These are phyloP conservation scores for Populus davidiana DNA, from an alignment of 345 rosid species.

Conservation along the genomic window DNA sequence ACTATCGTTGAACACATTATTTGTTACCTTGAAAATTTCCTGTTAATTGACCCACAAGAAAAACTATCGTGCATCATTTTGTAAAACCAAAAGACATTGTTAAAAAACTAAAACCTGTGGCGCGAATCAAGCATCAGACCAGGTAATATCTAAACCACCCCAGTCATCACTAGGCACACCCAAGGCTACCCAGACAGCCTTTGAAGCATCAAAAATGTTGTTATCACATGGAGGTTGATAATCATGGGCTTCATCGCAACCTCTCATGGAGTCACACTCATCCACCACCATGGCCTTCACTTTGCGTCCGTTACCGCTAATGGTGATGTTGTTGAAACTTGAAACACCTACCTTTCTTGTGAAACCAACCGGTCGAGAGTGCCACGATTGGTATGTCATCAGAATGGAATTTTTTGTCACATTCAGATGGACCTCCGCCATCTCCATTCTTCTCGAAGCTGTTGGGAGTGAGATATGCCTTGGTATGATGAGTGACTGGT, in stretches of 20 bases:
- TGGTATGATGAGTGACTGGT: conserved; percentile 8
- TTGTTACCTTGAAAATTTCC: neutral
- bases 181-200: conserved; percentile 39
- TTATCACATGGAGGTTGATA: conserved; percentile 29
- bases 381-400: conserved; percentile 23
- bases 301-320: conserved; percentile 26
- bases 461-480: conserved; percentile 29
- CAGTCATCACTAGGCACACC: conserved; percentile 18
- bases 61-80: neutral
- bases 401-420: conserved; percentile 16
- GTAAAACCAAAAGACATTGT: neutral
- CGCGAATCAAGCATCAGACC: conserved; percentile 30
- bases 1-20: neutral
- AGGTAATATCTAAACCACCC: conserved; percentile 32
- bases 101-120: too few relatives aligned
- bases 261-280: conserved; percentile 33
- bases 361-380: conserved; percentile 35
- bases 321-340: conserved; percentile 17
- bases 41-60: neutral
- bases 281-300: conserved; percentile 32
- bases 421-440: conserved; percentile 27
- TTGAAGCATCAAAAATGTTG: conserved; percentile 30
- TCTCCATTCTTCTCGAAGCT: conserved; percentile 17
- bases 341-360: conserved; percentile 17
- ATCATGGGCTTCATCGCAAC: conserved; percentile 25